These are phyloP conservation scores for Austropuccinia psidii DNA, from an alignment of 1,284 basidiomycete genomes.

Conservation along the genomic window DNA sequence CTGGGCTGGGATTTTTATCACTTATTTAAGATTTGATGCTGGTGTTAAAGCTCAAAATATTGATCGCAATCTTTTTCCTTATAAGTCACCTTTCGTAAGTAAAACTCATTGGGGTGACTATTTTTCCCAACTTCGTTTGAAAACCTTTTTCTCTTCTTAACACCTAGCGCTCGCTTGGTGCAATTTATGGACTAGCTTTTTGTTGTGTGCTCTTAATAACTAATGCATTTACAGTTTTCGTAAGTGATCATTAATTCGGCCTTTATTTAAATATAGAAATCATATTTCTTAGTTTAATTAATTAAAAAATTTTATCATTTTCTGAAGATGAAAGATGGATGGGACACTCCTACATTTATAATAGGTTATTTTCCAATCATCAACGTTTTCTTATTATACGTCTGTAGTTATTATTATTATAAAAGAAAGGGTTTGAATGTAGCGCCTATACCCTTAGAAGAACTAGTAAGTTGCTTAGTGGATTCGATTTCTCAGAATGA, in stretches of 20 bases:
- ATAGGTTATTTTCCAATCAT: constrained; percentile 38
- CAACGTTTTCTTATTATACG: not conserved
- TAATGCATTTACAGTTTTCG: constrained; percentile 47
- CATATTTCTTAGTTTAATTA: constrained; percentile 58
- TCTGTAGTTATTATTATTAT: not conserved
- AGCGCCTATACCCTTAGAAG: too few relatives aligned
- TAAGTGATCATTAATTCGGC: not conserved
- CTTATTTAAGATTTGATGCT: constrained; percentile 68
- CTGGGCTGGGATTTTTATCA: constrained; percentile 74
- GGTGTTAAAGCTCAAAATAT: constrained; percentile 69
- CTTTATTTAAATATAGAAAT: not conserved
- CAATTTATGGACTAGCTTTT: constrained; percentile 58
- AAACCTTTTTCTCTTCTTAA: too few relatives aligned
- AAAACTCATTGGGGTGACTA: constrained; percentile 49
- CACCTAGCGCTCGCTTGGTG: constrained; percentile 50
- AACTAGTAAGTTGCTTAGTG: too few relatives aligned
- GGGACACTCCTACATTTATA: constrained; percentile 42
- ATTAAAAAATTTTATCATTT: too few relatives aligned
- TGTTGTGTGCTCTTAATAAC: constrained; percentile 64
- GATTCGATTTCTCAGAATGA: too few relatives aligned
- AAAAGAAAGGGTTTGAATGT: not conserved
- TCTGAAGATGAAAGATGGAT: constrained; percentile 56
- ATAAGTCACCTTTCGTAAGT: constrained; percentile 51
- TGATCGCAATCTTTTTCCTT: constrained; percentile 62
- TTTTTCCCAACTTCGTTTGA: too few relatives aligned